Evolutionary conservation across 371 early-diverging fungal genomes (phyloP), one percentile per base, ranked within the genome.

Genomic region (Syncephalastrum racemosum): DNA sequence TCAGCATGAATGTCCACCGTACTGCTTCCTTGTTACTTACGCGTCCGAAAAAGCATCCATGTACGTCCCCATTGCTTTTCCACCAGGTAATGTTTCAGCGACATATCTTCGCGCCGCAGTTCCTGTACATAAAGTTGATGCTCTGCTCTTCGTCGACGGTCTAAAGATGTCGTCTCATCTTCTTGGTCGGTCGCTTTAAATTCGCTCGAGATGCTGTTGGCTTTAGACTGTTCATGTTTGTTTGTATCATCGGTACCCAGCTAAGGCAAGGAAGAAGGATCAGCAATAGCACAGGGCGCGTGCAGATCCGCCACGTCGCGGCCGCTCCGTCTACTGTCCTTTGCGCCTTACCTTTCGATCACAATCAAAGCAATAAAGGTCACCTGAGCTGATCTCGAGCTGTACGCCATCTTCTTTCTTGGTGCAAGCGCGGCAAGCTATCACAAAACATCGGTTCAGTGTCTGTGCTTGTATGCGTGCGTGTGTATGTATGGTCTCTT

Each of bases 11-110:
- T 23, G 24, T 53, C 20, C 19, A 27, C 2, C 4, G n/a, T 0
- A n/a, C 23, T 6, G 4, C 10, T 23, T 19, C 6, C 40, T 15
- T 19, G 7, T 24, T 43, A 54, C 69, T 71, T 71, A 75, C 76
- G 76, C 19, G 72, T 75, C 63, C 76, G 65, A 53, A 75, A 75
- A 18, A 71, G 49, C 76, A 75, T 75, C 76, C 76, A 75, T 19
- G 66, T 41, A 53, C 76, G 54, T 16, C 71, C 70, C 76, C 76
- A 75, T 39, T 60, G 56, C 44, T 75, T 75, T 42, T 75, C 76
- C 20, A 75, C 62, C 18, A 75, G 50, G 52, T 70, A 75, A 53
- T 71, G 68, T 39, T 61, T 69, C 23, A 71, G 49, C 25, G 67
- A 56, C 76, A 75, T 71, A 23, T 75, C 76, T 51, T 75, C 72